These are phyloP conservation scores for Salix koriyanagi DNA, from an alignment of 345 rosid species.

Conservation along the genomic window DNA sequence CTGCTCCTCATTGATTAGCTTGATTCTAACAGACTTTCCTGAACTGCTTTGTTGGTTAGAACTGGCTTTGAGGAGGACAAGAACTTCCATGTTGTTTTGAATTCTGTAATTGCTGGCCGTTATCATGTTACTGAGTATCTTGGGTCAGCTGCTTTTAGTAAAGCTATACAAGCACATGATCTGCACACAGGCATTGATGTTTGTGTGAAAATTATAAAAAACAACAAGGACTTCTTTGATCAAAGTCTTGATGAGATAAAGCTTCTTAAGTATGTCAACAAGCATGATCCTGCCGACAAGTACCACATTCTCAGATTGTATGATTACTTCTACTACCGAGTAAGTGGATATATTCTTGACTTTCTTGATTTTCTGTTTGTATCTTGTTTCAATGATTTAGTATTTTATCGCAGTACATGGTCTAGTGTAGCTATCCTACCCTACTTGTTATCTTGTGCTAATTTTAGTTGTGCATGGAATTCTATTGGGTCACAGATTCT, in stretches of 20 bases:
- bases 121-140: constrained; percentile 98
- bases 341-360: constrained; percentile 36
- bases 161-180: constrained; percentile 99
- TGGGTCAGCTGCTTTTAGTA: constrained; percentile 99
- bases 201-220: constrained; percentile 93
- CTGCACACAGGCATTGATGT: constrained; percentile 98
- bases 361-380: neutral
- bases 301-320: constrained; percentile 93
- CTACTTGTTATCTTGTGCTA: neutral
- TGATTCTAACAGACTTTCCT: constrained; percentile 14
- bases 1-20: constrained; percentile 3
- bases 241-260: constrained; percentile 99
- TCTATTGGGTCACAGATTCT: neutral
- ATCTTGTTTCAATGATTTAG: neutral
- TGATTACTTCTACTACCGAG: constrained; percentile 95
- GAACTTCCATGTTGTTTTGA: constrained; percentile 90
- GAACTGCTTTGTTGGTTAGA: constrained; percentile 42
- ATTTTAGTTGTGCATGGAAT: neutral
- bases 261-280: constrained; percentile 95
- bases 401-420: neutral
- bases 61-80: constrained; percentile 99
- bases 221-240: constrained; percentile 98
- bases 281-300: constrained; percentile 97
- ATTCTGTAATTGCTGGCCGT: constrained; percentile 93
- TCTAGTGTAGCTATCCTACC: neutral